Evolutionary conservation across 305 asterid genomes (phyloP).

Genomic region (Andrographis paniculata): DNA sequence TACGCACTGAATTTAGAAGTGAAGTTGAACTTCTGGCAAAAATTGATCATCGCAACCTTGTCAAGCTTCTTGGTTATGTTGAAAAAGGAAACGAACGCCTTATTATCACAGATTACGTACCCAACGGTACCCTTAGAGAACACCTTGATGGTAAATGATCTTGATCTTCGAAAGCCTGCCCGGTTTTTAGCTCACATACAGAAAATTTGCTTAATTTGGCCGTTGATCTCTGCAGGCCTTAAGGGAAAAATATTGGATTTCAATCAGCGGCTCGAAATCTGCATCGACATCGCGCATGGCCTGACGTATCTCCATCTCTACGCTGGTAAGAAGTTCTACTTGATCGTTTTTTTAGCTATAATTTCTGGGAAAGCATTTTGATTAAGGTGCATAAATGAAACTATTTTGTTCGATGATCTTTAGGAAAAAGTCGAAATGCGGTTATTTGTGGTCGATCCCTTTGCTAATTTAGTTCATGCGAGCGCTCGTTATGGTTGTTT

Average conservation of each 20-base stretch:
- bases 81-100: constrained; percentile 84
- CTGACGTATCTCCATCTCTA: constrained; percentile 88
- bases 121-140: constrained; percentile 95
- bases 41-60: constrained; percentile 92
- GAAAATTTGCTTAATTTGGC: constrained; percentile 13
- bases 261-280: constrained; percentile 82
- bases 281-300: constrained; percentile 92
- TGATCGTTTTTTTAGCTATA: constrained; percentile 14
- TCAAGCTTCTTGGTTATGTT: constrained; percentile 87
- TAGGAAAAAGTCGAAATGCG: no score
- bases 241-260: constrained; percentile 77
- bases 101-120: constrained; percentile 86
- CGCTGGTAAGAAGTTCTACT: constrained; percentile 50
- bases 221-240: constrained; percentile 42
- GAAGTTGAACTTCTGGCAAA: constrained; percentile 94
- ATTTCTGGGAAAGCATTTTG: neutral
- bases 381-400: neutral
- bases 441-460: no score
- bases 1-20: constrained; percentile 66
- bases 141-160: constrained; percentile 77
- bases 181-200: neutral
- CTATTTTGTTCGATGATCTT: neutral
- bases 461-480: no score
- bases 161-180: constrained; percentile 10
- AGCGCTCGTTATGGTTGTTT: no score